Evolutionary conservation across 2,329 filamentous ascomycete species (phyloP), one percentile per base, ranked within the genome.

Genomic region (Claviceps sp.): DNA sequence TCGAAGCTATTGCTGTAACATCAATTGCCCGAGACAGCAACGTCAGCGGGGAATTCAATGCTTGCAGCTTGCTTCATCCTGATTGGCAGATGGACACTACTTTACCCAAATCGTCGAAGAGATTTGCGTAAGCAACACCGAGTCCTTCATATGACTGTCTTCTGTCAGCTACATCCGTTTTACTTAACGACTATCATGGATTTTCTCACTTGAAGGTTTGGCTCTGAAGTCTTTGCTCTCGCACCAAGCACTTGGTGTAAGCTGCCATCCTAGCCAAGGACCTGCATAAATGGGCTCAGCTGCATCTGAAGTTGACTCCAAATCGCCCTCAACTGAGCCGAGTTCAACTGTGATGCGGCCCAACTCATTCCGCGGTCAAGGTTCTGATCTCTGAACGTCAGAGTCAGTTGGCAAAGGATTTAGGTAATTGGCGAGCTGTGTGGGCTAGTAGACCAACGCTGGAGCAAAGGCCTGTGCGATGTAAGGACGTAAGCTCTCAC

Each of bases 31-130:
- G 44, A 18, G 2, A 48, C 8, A 22, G 18, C 42, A 18, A 46
- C 41, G 18, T 14, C 13, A 5, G 9, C 14, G 14, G 20, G n/a
- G 46, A 37, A 20, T 16, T 5, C 20, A 38, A 37, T 9, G 43
- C 37, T 30, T 43, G 50, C n/a, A 9, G 43, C 37, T 22, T 43
- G 50, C 22, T 18, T 48, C 14, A 11, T 26, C 8, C 14, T 50
- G 9, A 26, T 20, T 37, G 46, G 16, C 22, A 46, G 8, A 34
- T 46, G 40, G 11, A 18, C 11, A 18, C 22, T 42, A n/a, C 48
- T 37, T 13, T 30, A 26, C 22, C 44, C 18, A 34, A 30, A 40
- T 71, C 69, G n/a, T 73, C 72, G 48, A 72, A 63, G 38, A 74
- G 73, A 13, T 70, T 73, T 5, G 68, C 65, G 34, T 70, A 30